Evolutionary conservation across 2,329 filamentous ascomycete genomes (phyloP).

Genomic region (Xylaria sp.): DNA sequence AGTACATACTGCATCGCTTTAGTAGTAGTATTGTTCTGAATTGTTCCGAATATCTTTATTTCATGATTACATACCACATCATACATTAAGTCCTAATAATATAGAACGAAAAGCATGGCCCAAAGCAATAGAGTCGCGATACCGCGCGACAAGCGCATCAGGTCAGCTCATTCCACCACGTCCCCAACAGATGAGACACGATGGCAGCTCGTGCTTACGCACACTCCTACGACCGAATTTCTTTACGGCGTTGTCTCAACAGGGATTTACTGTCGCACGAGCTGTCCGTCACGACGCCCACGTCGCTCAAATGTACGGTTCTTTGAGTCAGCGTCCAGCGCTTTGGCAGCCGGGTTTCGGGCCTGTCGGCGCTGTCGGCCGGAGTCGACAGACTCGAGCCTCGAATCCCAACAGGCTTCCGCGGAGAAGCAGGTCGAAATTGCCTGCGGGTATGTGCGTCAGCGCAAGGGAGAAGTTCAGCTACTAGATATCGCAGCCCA

Average conservation of each 20-base stretch:
- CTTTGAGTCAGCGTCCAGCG: slow-evolving; percentile 58
- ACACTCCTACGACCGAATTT: slow-evolving; percentile 45
- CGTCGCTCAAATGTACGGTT: slow-evolving; percentile 69
- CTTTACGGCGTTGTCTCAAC: slow-evolving; percentile 58
- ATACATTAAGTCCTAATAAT: background rate
- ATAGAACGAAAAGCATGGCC: slow-evolving; percentile 6
- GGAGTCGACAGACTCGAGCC: slow-evolving; percentile 23
- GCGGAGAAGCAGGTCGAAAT: slow-evolving; percentile 25
- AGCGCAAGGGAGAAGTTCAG: slow-evolving; percentile 30
- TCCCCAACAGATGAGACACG: slow-evolving; percentile 27
- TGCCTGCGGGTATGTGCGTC: slow-evolving; percentile 31
- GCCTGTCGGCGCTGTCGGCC: slow-evolving; percentile 41
- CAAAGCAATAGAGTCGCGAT: slow-evolving; percentile 22
- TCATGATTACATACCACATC: background rate
- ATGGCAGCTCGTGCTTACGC: slow-evolving; percentile 36
- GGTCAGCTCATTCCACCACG: background rate
- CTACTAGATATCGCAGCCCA: slow-evolving; percentile 30
- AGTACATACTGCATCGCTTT: background rate
- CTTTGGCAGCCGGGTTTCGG: slow-evolving; percentile 51
- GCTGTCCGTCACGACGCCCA: slow-evolving; percentile 68
- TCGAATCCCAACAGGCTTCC: slow-evolving; percentile 21
- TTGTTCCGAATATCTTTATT: background rate
- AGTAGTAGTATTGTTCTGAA: too few species aligned
- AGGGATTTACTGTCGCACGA: slow-evolving; percentile 68
- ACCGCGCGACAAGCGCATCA: slow-evolving; percentile 21